phyloP scores from a whole-genome alignment of 2,329 filamentous ascomycete genomes.

The Penicillium palitans region DNA sequence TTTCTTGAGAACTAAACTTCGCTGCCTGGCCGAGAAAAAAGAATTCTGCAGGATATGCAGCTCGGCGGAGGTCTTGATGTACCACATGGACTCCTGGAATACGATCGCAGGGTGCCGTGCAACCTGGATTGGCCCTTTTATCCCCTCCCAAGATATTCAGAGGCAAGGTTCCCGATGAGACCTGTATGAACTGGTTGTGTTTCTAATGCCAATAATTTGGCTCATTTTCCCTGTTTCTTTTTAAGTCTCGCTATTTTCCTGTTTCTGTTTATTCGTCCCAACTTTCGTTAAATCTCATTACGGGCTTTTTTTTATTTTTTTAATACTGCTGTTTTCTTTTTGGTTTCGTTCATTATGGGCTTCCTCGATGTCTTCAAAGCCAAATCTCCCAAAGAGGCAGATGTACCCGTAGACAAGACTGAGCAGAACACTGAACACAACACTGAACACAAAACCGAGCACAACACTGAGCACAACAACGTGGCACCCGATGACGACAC shows the following conservation, averaged over 20 bases:
- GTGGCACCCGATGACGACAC: conserved; percentile 6
- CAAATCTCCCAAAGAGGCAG: conserved; percentile 13
- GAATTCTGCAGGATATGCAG: conserved; percentile 1
- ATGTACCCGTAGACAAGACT: neutral
- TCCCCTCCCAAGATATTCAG: conserved; percentile 9
- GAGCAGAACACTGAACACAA: neutral
- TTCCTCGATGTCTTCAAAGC: conserved; percentile 8
- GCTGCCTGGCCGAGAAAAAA: neutral
- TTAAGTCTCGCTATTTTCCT: conserved; percentile 1
- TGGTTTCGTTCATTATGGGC: conserved; percentile 2
- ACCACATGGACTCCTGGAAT: conserved; percentile 9
- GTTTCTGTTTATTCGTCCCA: neutral
- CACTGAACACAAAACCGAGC: neutral
- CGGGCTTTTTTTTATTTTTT: neutral
- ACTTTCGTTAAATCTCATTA: conserved; percentile 2
- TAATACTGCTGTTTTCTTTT: neutral
- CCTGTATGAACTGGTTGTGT: conserved; percentile 23
- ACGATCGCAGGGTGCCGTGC: neutral
- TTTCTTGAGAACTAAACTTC: neutral
- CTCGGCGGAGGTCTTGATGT: neutral
- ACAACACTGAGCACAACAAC: neutral
- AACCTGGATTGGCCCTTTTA: conserved; percentile 9
- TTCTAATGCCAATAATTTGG: conserved; percentile 19
- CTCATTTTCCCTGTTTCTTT: conserved; percentile 2
- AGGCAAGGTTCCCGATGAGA: conserved; percentile 27